Evolutionary conservation across 2,329 filamentous ascomycete genomes (phyloP), one percentile per base, ranked within the genome.

Genomic region (Colletotrichum musae): DNA sequence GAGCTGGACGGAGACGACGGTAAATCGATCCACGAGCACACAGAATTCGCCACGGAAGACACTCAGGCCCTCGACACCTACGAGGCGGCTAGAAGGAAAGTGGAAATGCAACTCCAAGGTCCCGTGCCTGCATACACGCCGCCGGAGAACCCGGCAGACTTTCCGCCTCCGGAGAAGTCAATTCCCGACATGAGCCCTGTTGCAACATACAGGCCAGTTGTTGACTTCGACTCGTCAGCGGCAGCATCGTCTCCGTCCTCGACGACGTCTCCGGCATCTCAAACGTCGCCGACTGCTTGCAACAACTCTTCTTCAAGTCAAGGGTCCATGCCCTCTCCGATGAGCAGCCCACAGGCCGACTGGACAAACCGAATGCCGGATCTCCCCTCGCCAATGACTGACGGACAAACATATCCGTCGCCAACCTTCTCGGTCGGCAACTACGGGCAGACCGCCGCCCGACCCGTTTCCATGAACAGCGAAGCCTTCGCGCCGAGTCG

Each of bases 61-160:
- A 78, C 80, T 0, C 77, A 81, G 3, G 77, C 77, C 21, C 67
- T 85, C 43, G 85, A 80, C 50, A 79, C 84, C 1, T 90, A 89
- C 69, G 86, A 90, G 66, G 72, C 82, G 13, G 84, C 85, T 0
- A 80, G 83, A 68, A 80, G 82, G 65, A 89, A 87, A 74, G 74
- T 89, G 36, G 85, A 87, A 16, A 80, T 82, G 54, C 85, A 87
- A 68, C 80, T 87, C 32, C 83, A 84, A 70, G 84, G 86, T 0
- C 84, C 85, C 1, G 82, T 85, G 6, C 85, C 86, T 5, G 81
- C 81, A 9, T 88, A 88, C 72, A 79, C 79, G 0, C 84, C 84
- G n/a, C 80, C 82, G 0, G 72, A 74, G 39, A 77, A 75, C 13
- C 74, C 59, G 13, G 72, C 76, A 32, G 72, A 74, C 26, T 74